Base-by-base conservation (phyloP, 2,329 filamentous ascomycete genomes). In the Xylariaceae sp. region DNA sequence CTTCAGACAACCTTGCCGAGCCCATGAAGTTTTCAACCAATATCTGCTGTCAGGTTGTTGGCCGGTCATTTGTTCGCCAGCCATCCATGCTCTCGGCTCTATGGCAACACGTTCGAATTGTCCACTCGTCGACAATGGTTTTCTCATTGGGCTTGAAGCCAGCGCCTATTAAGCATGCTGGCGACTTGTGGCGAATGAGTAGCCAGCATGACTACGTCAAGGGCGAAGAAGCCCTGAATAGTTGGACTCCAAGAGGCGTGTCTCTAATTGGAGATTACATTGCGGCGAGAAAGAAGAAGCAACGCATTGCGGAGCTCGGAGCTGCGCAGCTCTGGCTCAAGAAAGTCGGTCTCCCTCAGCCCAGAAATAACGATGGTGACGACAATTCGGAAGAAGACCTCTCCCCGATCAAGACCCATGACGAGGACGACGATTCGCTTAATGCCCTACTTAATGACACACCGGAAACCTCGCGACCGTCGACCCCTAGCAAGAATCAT, bases 131-230 rank as follows among this genome's bases (percentile, higher is more conserved):
- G 0, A 90, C 90, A 17, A 87, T 86, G 50, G 90, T 96, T 60
- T 99, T 96, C 74, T 92, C 90, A 1, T 78, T 97, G 53, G 87
- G 87, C 4, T 87, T 97, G 73, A 88, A 91, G 35, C 94, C 94
- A 0, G 87, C 90, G 6, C 92, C 92, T 2, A 92, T 96, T 54
- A 97, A 97, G 75, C 85, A 90, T 51, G 90, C 92, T 0, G 91
- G 91, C 2, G 94, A 99, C 72, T 80, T 99, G 10, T 99, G 94
- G 94, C 86, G 94, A 57, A 91, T 97, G 86, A 95, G 92, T 73
- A 97, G 92, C 13, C 88, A 90, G 61, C 89, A 96, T 68, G 91
- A 96, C 72, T 97, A 97, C 71, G 90, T 99, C 68, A 97, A 96
- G 73, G 94, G 94, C 57, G 92, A 99, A 74, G 94, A 99, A 73